phyloP scores from a whole-genome alignment of 1,284 basidiomycete genomes.

The Moesziomyces parantarcticus region DNA sequence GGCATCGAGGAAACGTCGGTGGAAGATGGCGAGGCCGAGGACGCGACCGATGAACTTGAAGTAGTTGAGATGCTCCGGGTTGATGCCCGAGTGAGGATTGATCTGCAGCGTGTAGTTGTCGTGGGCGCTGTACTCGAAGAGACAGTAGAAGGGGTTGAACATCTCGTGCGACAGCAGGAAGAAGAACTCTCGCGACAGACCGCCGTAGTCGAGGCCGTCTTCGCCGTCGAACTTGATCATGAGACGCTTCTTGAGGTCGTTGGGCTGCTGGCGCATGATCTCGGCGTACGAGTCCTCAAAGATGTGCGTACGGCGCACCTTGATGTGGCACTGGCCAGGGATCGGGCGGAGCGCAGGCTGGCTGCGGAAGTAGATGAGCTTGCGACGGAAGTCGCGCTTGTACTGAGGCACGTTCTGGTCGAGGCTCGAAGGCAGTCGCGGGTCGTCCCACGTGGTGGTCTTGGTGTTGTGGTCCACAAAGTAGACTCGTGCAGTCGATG shows the following conservation, averaged over 20 bases:
- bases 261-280: slow-evolving; percentile 92
- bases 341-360: slow-evolving; percentile 88
- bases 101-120: slow-evolving; percentile 99
- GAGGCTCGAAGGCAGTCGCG: slow-evolving; percentile 79
- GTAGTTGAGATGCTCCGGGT: slow-evolving; percentile 98
- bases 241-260: slow-evolving; percentile 93
- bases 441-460: slow-evolving; percentile 97
- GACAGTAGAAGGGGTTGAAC: slow-evolving; percentile 83
- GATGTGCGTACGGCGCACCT: slow-evolving; percentile 89
- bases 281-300: slow-evolving; percentile 96
- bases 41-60: slow-evolving; percentile 99
- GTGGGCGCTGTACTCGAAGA: slow-evolving; percentile 99
- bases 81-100: slow-evolving; percentile 96
- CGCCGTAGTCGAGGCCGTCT: slow-evolving; percentile 97
- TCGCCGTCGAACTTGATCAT: slow-evolving; percentile 99
- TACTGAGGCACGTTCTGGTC: slow-evolving; percentile 98
- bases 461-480: slow-evolving; percentile 95
- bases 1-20: slow-evolving; percentile 96
- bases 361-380: slow-evolving; percentile 98
- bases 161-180: slow-evolving; percentile 96
- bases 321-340: slow-evolving; percentile 93
- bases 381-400: slow-evolving; percentile 97
- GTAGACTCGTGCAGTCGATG: slow-evolving; percentile 90
- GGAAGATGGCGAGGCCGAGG: slow-evolving; percentile 95
- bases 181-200: slow-evolving; percentile 99